Evolutionary conservation across 768 basidiomycete genomes (phyloP).

Genomic region (Termitomyces eurrhizus): DNA sequence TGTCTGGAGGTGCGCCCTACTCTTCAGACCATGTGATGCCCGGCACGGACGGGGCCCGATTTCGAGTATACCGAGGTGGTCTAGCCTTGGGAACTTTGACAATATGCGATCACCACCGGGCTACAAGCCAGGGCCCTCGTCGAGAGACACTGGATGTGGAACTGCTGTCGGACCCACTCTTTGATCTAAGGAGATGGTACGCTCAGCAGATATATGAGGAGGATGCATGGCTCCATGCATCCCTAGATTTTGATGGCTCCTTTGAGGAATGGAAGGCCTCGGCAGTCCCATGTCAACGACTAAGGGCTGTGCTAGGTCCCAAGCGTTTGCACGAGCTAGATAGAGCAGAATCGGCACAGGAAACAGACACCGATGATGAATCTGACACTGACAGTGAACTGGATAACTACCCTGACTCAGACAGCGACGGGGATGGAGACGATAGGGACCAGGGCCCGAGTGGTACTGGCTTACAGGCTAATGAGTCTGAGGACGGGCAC

Average conservation of each 20-base stretch:
- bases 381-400: background rate
- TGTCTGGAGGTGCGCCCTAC: background rate
- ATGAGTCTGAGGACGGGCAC: no score
- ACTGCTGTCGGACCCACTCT: background rate
- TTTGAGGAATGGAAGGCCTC: background rate
- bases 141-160: background rate
- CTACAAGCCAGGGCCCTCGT: background rate
- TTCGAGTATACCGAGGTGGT: no score
- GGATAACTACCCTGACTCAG: background rate
- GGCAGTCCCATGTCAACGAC: no score
- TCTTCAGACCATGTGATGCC: background rate
- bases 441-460: no score
- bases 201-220: background rate
- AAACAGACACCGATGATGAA: background rate
- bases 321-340: background rate
- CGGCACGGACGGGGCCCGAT: no score
- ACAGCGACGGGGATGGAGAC: background rate
- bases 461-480: no score
- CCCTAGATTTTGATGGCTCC: background rate
- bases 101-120: background rate
- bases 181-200: background rate
- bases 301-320: background rate
- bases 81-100: background rate
- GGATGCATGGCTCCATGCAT: background rate
- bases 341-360: no score